These are phyloP conservation scores for Colletotrichum orbiculare DNA, from an alignment of 2,329 filamentous ascomycete species.

Conservation along the genomic window DNA sequence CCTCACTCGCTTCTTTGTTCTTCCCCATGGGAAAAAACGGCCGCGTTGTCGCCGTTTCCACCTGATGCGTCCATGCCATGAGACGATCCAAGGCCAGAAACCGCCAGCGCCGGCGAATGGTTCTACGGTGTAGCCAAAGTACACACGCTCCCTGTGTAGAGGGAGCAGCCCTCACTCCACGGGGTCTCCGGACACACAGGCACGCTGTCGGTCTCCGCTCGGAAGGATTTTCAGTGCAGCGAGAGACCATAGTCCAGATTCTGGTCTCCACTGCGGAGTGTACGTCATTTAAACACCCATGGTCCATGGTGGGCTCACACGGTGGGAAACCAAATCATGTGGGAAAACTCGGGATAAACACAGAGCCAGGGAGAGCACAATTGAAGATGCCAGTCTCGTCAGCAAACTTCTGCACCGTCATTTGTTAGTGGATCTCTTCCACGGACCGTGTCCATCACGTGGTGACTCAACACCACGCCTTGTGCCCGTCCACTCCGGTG, in stretches of 20 bases:
- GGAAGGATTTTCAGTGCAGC: constrained; percentile 10
- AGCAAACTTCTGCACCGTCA: not conserved
- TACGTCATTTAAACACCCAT: constrained; percentile 16
- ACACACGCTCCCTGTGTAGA: not conserved
- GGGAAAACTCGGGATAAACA: constrained; percentile 14
- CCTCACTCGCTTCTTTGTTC: constrained; percentile 24
- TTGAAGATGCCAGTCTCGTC: not conserved
- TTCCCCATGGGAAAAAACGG: constrained; percentile 34
- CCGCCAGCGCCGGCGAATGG: not conserved
- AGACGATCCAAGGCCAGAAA: constrained; percentile 12
- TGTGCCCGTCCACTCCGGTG: constrained; percentile 3
- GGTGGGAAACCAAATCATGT: not conserved
- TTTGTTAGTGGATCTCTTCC: constrained; percentile 1
- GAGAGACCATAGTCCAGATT: not conserved
- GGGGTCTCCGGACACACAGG: constrained; percentile 21
- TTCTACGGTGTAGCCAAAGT: not conserved
- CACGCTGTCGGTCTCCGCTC: constrained; percentile 21
- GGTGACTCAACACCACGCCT: constrained; percentile 17
- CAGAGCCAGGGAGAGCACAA: not conserved
- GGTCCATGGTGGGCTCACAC: constrained; percentile 1
- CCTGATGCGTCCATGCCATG: constrained; percentile 15
- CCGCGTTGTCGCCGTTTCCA: constrained; percentile 32
- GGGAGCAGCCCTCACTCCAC: constrained; percentile 16
- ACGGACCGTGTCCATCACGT: constrained; percentile 22
- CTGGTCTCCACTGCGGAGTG: constrained; percentile 29